Percentiles rank a stretch among this genome's conserved stretches.
Conservation (phyloP, 1,139 yeast genomes). For the Taphrina flavorubra region DNA sequence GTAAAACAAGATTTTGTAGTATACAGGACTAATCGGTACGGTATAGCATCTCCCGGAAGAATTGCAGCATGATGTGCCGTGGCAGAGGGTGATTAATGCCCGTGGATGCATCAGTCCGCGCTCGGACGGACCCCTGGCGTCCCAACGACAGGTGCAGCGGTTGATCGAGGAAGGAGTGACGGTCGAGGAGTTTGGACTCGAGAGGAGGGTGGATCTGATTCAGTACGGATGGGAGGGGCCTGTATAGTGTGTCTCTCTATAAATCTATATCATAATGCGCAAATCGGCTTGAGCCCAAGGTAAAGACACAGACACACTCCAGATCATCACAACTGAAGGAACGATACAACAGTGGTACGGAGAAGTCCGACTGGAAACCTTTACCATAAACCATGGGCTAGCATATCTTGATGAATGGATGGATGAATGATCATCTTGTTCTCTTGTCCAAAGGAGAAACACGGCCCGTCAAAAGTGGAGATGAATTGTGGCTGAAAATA, state of each 20-base stretch:
- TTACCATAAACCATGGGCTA: too few relatives aligned
- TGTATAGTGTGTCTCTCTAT: not conserved
- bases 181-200: constrained; percentile 36
- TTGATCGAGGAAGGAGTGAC: constrained; percentile 29
- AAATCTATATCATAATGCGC: too few relatives aligned
- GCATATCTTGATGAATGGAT: too few relatives aligned
- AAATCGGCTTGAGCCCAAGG: too few relatives aligned
- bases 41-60: constrained; percentile 9
- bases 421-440: too few relatives aligned
- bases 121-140: constrained; percentile 30
- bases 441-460: not conserved
- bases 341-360: too few relatives aligned
- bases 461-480: not conserved
- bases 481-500: constrained; percentile 6
- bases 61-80: constrained; percentile 25
- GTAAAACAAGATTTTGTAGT: too few relatives aligned
- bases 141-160: constrained; percentile 26
- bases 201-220: constrained; percentile 35
- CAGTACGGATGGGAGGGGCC: constrained; percentile 36
- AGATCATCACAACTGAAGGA: too few relatives aligned
- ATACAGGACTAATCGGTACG: too few relatives aligned
- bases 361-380: too few relatives aligned
- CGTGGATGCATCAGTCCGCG: constrained; percentile 38
- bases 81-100: constrained; percentile 33
- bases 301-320: too few relatives aligned